These are phyloP conservation scores for Cladosporium velox DNA, from an alignment of 2,329 filamentous ascomycete species.

Conservation along the genomic window DNA sequence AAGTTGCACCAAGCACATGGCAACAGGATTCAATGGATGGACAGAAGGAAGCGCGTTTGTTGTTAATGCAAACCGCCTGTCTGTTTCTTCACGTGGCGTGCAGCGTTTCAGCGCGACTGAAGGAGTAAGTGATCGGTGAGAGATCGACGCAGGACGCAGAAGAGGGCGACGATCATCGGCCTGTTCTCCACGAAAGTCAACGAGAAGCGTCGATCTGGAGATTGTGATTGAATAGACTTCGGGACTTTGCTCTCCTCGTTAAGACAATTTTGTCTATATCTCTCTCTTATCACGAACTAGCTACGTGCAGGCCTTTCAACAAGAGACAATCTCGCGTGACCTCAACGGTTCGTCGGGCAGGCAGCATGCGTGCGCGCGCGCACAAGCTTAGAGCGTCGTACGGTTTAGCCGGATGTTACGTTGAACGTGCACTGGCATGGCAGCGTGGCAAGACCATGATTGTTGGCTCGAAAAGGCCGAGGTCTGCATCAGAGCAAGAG, in stretches of 20 bases:
- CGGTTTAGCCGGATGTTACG: conserved; percentile 4
- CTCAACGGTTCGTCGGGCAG: background rate
- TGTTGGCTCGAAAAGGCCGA: conserved; percentile 1
- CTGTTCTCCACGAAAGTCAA: conserved; percentile 1
- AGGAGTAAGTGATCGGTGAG: conserved; percentile 17
- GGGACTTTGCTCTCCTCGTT: conserved; percentile 6
- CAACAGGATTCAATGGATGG: background rate
- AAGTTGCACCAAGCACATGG: conserved; percentile 7
- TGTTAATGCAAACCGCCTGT: background rate
- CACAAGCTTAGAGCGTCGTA: conserved; percentile 6
- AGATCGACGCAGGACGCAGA: conserved; percentile 13
- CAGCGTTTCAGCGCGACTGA: conserved; percentile 15
- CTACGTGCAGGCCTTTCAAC: background rate
- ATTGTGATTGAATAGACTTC: conserved; percentile 17
- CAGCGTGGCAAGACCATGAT: background rate
- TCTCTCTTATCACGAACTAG: background rate
- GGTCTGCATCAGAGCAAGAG: background rate
- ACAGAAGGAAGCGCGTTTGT: background rate
- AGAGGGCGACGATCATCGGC: conserved; percentile 1
- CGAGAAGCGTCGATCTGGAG: conserved; percentile 17
- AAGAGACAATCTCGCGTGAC: conserved; percentile 6
- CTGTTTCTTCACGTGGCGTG: conserved; percentile 17
- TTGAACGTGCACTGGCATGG: conserved; percentile 17
- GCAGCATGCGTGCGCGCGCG: background rate
- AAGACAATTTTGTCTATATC: background rate